A percentile compares a stretch with the other conserved stretches of the same genome.
Conservation (phyloP, 805 yeast genomes). For the Candida tallmaniae region DNA sequence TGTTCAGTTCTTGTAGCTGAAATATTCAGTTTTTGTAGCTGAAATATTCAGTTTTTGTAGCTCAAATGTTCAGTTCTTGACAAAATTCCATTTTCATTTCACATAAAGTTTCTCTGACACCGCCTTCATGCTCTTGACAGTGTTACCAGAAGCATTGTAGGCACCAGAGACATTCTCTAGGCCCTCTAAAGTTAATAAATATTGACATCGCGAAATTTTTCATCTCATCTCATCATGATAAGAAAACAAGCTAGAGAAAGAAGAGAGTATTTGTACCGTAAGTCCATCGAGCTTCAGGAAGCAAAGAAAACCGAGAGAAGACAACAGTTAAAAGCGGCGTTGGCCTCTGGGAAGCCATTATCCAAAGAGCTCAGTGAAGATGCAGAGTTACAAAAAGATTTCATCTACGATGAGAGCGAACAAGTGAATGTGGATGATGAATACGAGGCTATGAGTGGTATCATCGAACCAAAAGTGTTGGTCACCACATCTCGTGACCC, state of each 20-base stretch:
- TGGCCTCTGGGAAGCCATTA: conserved; percentile 87
- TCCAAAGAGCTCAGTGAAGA: conserved; percentile 92
- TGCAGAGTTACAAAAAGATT: conserved; percentile 71
- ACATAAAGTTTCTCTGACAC: too few relatives aligned
- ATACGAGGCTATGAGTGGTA: conserved; percentile 80
- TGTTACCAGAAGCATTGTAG: too few relatives aligned
- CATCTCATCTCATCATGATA: conserved; percentile 38
- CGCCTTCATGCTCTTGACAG: too few relatives aligned
- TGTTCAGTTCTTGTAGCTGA: too few relatives aligned
- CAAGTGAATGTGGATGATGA: conserved; percentile 81
- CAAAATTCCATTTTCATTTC: too few relatives aligned
- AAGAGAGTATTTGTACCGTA: conserved; percentile 85
- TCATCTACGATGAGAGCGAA: conserved; percentile 78
- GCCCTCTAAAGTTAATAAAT: not conserved
- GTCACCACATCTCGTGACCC: conserved; percentile 95
- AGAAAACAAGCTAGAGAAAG: conserved; percentile 96
- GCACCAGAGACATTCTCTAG: not conserved
- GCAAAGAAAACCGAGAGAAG: conserved; percentile 81
- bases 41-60: too few relatives aligned
- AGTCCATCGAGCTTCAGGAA: conserved; percentile 87
- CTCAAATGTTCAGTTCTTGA: too few relatives aligned
- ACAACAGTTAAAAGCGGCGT: conserved; percentile 77
- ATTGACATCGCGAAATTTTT: conserved; percentile 3
- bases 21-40: too few relatives aligned
- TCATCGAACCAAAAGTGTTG: conserved; percentile 83